Conservation (phyloP, 768 basidiomycete genomes). For the Lentinula aciculospora region DNA sequence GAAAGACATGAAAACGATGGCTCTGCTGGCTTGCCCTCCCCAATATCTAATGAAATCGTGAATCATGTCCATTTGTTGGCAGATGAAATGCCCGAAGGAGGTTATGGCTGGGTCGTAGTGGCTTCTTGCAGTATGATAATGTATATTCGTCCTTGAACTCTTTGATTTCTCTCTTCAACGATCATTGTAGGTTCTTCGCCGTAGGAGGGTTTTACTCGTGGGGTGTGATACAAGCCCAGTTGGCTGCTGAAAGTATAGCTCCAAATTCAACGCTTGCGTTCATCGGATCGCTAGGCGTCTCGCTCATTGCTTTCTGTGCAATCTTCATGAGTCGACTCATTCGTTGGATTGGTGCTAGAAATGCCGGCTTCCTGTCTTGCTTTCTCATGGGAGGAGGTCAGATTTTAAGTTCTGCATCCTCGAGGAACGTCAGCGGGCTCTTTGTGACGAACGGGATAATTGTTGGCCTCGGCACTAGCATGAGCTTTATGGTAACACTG, state of each 20-base stretch:
- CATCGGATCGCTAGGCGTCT: slow-evolving; percentile 23
- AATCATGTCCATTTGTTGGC: background rate
- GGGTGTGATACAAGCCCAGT: slow-evolving; percentile 23
- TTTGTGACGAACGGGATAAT: slow-evolving; percentile 22
- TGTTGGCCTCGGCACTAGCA: slow-evolving; percentile 21
- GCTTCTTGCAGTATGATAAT: slow-evolving; percentile 20
- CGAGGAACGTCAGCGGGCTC: slow-evolving; percentile 11
- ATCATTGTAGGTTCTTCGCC: slow-evolving; percentile 17
- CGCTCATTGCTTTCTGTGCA: slow-evolving; percentile 22
- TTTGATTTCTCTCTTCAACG: background rate
- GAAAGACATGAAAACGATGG: background rate
- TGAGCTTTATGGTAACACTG: slow-evolving; percentile 13
- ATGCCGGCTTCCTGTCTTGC: slow-evolving; percentile 20
- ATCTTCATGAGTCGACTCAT: slow-evolving; percentile 23
- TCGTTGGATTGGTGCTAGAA: slow-evolving; percentile 22
- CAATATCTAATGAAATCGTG: background rate
- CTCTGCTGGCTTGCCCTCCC: background rate
- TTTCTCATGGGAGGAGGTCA: slow-evolving; percentile 22
- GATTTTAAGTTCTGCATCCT: slow-evolving; percentile 20
- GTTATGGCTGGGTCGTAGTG: slow-evolving; percentile 27
- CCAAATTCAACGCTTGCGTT: slow-evolving; percentile 21
- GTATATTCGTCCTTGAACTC: slow-evolving; percentile 12
- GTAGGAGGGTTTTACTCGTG: slow-evolving; percentile 22
- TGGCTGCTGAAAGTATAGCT: slow-evolving; percentile 20
- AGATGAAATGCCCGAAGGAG: slow-evolving; percentile 20